Conservation (phyloP, 2,329 filamentous ascomycete species). For the Penicillium sp. region DNA sequence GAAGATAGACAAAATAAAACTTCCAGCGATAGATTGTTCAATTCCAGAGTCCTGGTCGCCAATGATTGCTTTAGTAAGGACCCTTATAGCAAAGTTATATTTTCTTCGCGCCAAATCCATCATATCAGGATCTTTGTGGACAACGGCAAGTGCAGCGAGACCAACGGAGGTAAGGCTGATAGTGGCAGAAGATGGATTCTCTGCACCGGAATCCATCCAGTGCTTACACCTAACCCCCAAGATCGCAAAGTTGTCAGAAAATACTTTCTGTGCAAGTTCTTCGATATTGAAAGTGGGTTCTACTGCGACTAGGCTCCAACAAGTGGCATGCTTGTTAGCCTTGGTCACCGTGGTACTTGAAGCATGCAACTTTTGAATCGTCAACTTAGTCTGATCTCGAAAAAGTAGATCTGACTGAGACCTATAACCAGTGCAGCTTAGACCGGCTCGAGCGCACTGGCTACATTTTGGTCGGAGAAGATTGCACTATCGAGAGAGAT, state of each 20-base stretch:
- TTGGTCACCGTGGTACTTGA: background rate
- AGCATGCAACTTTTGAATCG: background rate
- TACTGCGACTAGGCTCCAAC: background rate
- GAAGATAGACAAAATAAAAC: constrained; percentile 7
- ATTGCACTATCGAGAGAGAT: background rate
- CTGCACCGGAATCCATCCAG: background rate
- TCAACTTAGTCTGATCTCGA: constrained; percentile 2
- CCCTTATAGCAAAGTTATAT: background rate
- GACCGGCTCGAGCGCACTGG: constrained; percentile 4
- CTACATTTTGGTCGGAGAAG: constrained; percentile 4
- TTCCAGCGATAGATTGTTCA: constrained; percentile 5
- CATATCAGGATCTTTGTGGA: constrained; percentile 3
- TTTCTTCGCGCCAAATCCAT: constrained; percentile 4
- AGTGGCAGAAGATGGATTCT: background rate
- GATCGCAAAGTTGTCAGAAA: constrained; percentile 1
- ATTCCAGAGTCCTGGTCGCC: background rate
- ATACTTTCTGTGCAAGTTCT: constrained; percentile 5
- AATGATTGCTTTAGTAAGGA: background rate
- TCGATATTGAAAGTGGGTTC: background rate
- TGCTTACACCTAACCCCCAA: background rate
- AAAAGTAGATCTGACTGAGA: constrained; percentile 4
- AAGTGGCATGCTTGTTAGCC: background rate
- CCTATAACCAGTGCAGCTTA: constrained; percentile 3
- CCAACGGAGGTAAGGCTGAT: constrained; percentile 8
- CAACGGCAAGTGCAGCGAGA: constrained; percentile 5